Conservation (phyloP, 176 grass and related monocot genomes). For the Bolboschoenus planiculmis region DNA sequence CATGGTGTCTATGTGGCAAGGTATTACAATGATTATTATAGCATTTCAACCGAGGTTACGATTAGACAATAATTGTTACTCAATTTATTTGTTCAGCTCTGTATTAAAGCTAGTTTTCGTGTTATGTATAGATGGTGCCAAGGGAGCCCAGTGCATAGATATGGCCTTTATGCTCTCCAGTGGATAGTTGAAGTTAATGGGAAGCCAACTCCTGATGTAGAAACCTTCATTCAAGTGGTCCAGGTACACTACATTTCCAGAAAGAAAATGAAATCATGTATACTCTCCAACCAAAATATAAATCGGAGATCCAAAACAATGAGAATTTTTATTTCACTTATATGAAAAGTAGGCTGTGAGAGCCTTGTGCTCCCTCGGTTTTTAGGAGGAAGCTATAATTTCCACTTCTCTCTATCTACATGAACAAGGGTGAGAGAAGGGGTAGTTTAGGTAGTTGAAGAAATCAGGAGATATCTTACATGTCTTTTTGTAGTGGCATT, state of each 20-base stretch:
- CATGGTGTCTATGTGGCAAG: constrained; percentile 99
- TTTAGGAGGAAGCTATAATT: neutral
- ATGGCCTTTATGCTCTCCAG: constrained; percentile 94
- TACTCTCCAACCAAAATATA: neutral
- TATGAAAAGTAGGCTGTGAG: neutral
- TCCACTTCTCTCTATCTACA: neutral
- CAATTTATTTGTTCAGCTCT: neutral
- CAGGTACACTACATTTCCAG: constrained; percentile 46
- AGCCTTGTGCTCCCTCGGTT: neutral
- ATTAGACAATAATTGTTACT: neutral
- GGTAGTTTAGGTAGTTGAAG: neutral
- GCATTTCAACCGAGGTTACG: neutral
- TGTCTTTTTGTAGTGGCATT: neutral
- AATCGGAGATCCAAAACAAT: neutral
- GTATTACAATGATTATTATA: constrained; percentile 29
- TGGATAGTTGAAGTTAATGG: constrained; percentile 99
- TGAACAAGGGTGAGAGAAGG: neutral
- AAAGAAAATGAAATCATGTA: neutral
- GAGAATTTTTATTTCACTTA: neutral
- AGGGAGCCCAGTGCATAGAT: constrained; percentile 94
- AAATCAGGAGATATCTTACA: neutral
- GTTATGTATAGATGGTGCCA: constrained; percentile 82
- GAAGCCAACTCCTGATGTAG: constrained; percentile 66
- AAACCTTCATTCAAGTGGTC: constrained; percentile 76
- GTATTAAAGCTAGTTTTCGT: neutral